A percentile compares a stretch with the other conserved stretches of the same genome.
Conservation (phyloP, 352 stramenopile genomes). For the Globisporangium megalacanthum region DNA sequence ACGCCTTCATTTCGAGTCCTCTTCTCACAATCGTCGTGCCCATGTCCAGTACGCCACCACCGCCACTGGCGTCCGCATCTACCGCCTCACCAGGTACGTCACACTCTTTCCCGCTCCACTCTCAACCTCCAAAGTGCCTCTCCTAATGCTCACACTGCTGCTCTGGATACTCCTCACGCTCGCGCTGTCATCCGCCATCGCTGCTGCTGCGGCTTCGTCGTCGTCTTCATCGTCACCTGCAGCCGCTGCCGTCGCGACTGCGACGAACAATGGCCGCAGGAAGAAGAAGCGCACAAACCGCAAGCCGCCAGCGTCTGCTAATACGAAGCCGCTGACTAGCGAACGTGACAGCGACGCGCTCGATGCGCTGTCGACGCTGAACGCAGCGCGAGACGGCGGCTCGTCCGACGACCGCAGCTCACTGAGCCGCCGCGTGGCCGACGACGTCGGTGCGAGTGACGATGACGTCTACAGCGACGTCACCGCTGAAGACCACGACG, state of each 20-base stretch:
- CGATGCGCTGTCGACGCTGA: conserved; percentile 19
- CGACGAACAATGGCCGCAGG: conserved; percentile 3
- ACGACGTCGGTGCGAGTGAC: conserved; percentile 28
- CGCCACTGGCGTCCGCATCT: not conserved
- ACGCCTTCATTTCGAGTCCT: too few species aligned
- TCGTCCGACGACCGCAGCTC: conserved; percentile 25
- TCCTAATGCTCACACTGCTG: not conserved
- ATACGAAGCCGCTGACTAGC: not conserved
- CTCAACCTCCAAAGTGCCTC: not conserved
- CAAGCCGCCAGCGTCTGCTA: not conserved
- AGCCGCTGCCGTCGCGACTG: not conserved
- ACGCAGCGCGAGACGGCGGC: conserved; percentile 27
- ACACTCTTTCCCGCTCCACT: not conserved
- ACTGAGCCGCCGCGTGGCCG: conserved; percentile 15
- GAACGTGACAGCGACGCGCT: conserved; percentile 7
- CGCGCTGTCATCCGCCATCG: not conserved
- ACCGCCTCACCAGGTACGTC: not conserved
- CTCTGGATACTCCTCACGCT: not conserved
- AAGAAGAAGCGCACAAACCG: conserved; percentile 11
- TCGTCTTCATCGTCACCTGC: not conserved
- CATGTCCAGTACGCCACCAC: not conserved
- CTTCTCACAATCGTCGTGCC: not conserved
- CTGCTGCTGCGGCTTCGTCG: too few species aligned
- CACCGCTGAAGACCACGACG: conserved; percentile 66
- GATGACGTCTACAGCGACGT: conserved; percentile 17